Base-by-base conservation (phyloP, 2,329 filamentous ascomycete genomes). In the Zasmidium citrigriseum region DNA sequence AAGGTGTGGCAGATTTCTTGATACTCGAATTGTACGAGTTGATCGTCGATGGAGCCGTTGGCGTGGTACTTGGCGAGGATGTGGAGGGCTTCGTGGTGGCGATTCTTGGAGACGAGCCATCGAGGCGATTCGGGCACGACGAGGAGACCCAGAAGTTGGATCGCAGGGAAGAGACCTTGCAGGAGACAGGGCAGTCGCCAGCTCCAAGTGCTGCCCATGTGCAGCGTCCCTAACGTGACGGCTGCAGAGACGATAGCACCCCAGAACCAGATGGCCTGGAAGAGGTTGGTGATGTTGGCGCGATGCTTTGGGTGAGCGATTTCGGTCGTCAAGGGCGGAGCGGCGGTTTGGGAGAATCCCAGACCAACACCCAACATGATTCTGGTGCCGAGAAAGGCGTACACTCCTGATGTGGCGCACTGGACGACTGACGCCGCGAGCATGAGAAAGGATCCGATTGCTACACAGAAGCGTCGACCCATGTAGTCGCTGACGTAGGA, bases 1-100 rank as follows among this genome's bases (percentile, higher is more conserved):
- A 86, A 81, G 0, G 84, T 83, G 2, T 79, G 77, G 52, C 80
- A 75, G 62, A 88, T 87, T 68, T 88, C 79, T 79, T 65, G 86
- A 82, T 66, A 88, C 86, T 11, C 82, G 83, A 52, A 79, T 83
- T 21, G 77, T 22, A 86, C 83, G 11, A 86, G 78, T 12, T 78
- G 72, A 0, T 80, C 83, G 29, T 76, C 70, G 1, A 64, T 63
- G 54, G 80, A 73, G 4, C 77, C 78, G 57, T 77, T 74, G 7
- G 73, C 75, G 54, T 81, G 78, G 58, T 77, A 80, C 41, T 75
- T 76, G 21, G 71, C 72, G 0, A 79, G 61, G 20, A 74, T 69
- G 1, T 59, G 22, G 1, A 70, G 52, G 21, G 71, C 70, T 44
- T 73, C 67, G 11, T 66, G 41, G 14, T 62, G 52, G 2, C 54